Evolutionary conservation across 495 filamentous ascomycete species (phyloP).

Genomic region (Lindgomyces ingoldianus): DNA sequence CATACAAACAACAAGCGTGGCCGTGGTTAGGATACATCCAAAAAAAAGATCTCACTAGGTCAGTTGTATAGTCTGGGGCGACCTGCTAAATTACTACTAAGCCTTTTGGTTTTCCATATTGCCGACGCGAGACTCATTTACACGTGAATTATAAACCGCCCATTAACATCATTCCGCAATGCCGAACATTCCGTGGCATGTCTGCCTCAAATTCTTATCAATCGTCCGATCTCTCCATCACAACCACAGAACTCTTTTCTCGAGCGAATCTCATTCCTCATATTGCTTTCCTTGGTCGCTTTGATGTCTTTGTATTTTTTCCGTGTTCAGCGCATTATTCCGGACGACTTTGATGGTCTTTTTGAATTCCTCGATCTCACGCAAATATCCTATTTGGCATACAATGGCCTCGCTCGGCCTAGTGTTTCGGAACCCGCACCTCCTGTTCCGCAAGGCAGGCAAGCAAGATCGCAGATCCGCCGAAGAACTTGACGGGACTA

Average conservation of each 20-base stretch:
- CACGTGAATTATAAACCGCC: not conserved
- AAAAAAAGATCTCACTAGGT: no score
- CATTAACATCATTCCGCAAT: not conserved
- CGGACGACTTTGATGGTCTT: slow-evolving; percentile 4
- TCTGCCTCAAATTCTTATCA: not conserved
- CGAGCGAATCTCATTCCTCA: not conserved
- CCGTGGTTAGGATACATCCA: no score
- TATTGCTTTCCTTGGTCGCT: not conserved
- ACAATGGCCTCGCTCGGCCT: slow-evolving; percentile 27
- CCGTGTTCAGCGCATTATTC: not conserved
- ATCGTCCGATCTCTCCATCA: not conserved
- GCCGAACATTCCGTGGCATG: not conserved
- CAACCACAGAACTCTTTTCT: not conserved
- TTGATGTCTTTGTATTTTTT: not conserved
- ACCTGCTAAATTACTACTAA: not conserved
- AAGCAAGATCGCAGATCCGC: not conserved
- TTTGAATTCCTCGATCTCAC: not conserved
- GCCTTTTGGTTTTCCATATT: not conserved
- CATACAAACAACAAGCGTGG: no score
- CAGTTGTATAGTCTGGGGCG: not conserved
- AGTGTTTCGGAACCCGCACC: slow-evolving; percentile 18
- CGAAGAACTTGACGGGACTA: not conserved
- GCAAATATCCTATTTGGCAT: not conserved
- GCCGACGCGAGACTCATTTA: not conserved
- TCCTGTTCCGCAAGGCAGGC: slow-evolving; percentile 16